Conservation (phyloP, 176 grass and related monocot genomes). For the Coix lacrymajobi region DNA sequence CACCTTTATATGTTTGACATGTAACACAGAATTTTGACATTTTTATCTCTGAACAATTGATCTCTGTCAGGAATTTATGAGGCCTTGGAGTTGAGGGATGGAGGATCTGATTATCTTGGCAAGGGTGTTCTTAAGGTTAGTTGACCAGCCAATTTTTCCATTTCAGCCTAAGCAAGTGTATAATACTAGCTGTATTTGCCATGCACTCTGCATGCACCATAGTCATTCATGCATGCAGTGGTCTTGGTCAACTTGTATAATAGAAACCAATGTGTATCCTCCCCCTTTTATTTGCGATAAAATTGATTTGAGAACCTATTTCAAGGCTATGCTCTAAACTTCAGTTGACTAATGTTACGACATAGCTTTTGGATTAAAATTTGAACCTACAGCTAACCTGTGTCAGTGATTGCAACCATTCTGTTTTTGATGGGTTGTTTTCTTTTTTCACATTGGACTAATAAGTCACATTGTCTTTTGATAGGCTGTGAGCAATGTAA, state of each 20-base stretch:
- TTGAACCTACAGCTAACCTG: not conserved
- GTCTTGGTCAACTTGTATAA: not conserved
- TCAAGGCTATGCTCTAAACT: not conserved
- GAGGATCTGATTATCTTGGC: conserved; percentile 92
- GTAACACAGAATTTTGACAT: not conserved
- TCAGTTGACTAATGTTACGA: not conserved
- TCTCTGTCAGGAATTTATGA: conserved; percentile 64
- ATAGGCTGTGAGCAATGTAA: conserved; percentile 88
- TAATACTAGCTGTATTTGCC: not conserved
- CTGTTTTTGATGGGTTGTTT: not conserved
- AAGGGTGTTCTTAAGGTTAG: conserved; percentile 91
- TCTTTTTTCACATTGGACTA: not conserved
- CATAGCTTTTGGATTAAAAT: not conserved
- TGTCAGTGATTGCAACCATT: not conserved
- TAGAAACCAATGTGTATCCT: not conserved
- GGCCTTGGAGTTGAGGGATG: conserved; percentile 90
- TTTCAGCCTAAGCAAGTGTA: not conserved
- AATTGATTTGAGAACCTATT: not conserved
- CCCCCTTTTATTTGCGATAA: not conserved
- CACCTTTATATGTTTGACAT: not conserved
- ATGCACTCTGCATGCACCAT: not conserved
- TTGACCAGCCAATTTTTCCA: not conserved
- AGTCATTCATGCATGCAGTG: not conserved
- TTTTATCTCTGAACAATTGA: not conserved
- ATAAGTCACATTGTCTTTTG: not conserved